Base-by-base conservation (phyloP, 371 early-diverging fungal genomes). In the Encephalitozoon hellem region DNA sequence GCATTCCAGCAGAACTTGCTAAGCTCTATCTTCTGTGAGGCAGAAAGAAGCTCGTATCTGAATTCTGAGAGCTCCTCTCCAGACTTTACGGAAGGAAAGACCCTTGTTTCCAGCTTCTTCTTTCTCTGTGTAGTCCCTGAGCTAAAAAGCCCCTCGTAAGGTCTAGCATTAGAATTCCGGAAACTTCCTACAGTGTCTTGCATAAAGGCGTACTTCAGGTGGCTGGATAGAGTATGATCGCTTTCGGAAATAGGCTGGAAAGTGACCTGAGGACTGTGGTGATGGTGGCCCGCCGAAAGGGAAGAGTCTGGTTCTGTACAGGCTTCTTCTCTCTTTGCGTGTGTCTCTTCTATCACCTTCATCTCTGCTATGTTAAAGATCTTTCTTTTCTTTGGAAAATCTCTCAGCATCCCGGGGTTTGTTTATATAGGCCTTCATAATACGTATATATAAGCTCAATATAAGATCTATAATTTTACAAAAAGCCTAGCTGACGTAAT, bases 361-460 rank as follows among this genome's bases (percentile, higher is more conserved):
- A 59, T 59, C 59, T 59, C 59, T 12, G 59, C 30, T 59, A 59
- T 59, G 30, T 38, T 59, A 34, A 59, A 59, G 38, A 59, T 59
- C 59, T 59, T 59, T 38, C 59, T 59, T 28, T 59, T 59, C 59
- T 38, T 59, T 15, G 59, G 59, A 38, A 59, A 59, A 59, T 59
- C 38, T 38, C 38, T 59, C 34, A 59, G 12, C 59, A 59, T 59
- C 38, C 12, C 21, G 38, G 59, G 59, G 59, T 38, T 59, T 59
- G 59, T 59, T 59, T 59, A 38, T 38, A n/a, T n/a, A n/a, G 21
- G 15, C 21, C 6, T 28, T 49, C 47, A 67, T 52, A 67, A 52
- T 42, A 67, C 34, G 38, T 9, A 52, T 26, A 52, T 26, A 67
- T 21, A 49, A 21, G 3, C 49, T 18, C 21, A 21, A 5, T 21